Evolutionary conservation across 352 stramenopile genomes (phyloP), one percentile per base, ranked within the genome.

Genomic region (Ophiocytium majus): DNA sequence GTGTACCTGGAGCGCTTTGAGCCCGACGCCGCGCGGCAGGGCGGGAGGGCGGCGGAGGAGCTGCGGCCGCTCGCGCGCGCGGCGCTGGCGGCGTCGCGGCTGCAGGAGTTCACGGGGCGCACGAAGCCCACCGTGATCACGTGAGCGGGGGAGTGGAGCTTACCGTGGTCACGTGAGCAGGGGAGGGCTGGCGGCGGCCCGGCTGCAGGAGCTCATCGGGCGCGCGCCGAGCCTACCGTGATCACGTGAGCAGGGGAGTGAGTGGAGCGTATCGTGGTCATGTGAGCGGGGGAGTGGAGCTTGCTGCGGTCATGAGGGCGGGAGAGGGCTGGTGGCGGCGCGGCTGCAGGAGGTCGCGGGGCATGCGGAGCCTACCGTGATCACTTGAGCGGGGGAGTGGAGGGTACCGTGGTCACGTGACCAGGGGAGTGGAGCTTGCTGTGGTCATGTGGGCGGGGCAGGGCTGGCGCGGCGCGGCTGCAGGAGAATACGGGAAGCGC

Each of bases 1-100:
- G 95, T 99, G 95, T 99, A 99, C 93, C 94, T 99, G 88, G 97
- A 99, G 91, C 98, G 99, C 92, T 99, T 99, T 91, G 96, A 99
- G 90, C 76, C 74, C 33, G 86, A 92, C 35, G 78, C 88, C 0
- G 81, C 89, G 50, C 91, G 92, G 76, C 91, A 98, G 35, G 76
- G 91, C 31, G 75, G 90, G 35, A 83, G 89, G 33, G 90, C 90
- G 75, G 86, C 91, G 9, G 80, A 89, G 57, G 83, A 78, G 0
- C 76, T 89, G 74, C 35, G 84, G 37, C 49, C 71, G 33, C 80
- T 89, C 9, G 81, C 81, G 14, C 74, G 82, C 43, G 78, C 84
- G 37, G 86, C 79, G 0, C 43, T 89, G 32, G 63, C 80, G 78
- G 34, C 88, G 66, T 78, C 86, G 10, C 78, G 75, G 64, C 80